Percentiles rank a stretch among this genome's conserved stretches.
Conservation (phyloP, 768 basidiomycete genomes). For the Serendipita indica region DNA sequence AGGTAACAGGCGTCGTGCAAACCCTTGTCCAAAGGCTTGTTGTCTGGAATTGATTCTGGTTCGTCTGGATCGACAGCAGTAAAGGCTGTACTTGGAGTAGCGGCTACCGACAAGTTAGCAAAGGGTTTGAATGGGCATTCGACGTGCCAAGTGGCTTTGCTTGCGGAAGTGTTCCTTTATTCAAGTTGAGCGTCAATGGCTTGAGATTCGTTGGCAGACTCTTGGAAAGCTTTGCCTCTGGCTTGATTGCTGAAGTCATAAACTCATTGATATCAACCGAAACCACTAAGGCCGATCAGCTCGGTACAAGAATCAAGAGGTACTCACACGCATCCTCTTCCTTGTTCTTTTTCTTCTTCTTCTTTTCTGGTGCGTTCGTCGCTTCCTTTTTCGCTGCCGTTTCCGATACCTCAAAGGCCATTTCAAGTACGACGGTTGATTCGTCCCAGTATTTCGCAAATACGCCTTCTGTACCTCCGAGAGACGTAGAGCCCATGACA, state of each 20-base stretch:
- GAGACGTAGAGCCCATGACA: slow-evolving; percentile 44
- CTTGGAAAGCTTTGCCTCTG: not conserved
- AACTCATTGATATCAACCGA: slow-evolving; percentile 4
- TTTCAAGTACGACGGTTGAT: slow-evolving; percentile 51
- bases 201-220: slow-evolving; percentile 24
- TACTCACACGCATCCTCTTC: slow-evolving; percentile 19
- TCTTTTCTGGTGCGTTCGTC: slow-evolving; percentile 26
- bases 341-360: slow-evolving; percentile 14
- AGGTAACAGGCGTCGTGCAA: not conserved
- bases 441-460: slow-evolving; percentile 94
- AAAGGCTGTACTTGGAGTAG: slow-evolving; percentile 36
- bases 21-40: slow-evolving; percentile 7
- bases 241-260: not conserved
- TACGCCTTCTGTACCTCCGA: slow-evolving; percentile 56
- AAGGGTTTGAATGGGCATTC: not conserved
- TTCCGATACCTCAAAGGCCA: slow-evolving; percentile 68
- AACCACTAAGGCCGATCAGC: not conserved
- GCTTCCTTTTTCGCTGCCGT: slow-evolving; percentile 24
- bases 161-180: slow-evolving; percentile 25
- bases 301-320: not conserved
- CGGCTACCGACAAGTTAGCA: not conserved
- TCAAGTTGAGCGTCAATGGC: slow-evolving; percentile 66
- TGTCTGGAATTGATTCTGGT: slow-evolving; percentile 5
- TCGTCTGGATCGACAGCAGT: slow-evolving; percentile 41
- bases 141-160: slow-evolving; percentile 2